These are phyloP conservation scores for Elaphomyces granulatus DNA, from an alignment of 495 filamentous ascomycete species.

Conservation along the genomic window DNA sequence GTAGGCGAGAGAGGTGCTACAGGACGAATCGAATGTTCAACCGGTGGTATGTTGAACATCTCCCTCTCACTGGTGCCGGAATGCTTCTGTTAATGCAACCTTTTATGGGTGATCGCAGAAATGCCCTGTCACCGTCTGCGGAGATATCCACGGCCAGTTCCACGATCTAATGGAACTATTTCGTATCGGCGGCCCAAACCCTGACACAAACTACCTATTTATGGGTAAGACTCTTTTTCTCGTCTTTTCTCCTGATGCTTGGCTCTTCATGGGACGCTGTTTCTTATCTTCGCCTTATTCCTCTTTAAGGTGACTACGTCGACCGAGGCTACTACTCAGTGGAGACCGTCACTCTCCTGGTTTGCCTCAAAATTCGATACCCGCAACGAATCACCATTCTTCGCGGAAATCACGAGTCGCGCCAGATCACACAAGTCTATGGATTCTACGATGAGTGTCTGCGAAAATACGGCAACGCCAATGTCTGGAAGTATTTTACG, in stretches of 20 bases:
- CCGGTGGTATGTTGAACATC: conserved; percentile 63
- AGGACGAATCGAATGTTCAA: conserved; percentile 96
- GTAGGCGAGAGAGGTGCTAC: conserved; percentile 88
- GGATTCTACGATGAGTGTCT: conserved; percentile 97
- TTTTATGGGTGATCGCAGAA: conserved; percentile 49
- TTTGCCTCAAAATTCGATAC: conserved; percentile 91
- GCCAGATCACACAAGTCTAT: conserved; percentile 95
- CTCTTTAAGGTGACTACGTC: conserved; percentile 69
- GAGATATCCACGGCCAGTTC: conserved; percentile 89
- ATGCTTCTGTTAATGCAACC: conserved; percentile 7
- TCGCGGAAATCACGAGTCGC: conserved; percentile 92
- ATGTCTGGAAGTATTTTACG: conserved; percentile 99
- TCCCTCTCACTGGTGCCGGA: background rate
- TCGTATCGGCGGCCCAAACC: conserved; percentile 81
- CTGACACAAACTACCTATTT: conserved; percentile 90
- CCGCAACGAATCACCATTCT: conserved; percentile 94
- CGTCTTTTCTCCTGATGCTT: conserved; percentile 3
- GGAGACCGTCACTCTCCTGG: conserved; percentile 86
- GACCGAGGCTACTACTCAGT: conserved; percentile 96
- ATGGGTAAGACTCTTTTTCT: conserved; percentile 78
- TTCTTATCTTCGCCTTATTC: conserved; percentile 4
- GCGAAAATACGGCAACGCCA: conserved; percentile 95
- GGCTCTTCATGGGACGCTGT: conserved; percentile 3
- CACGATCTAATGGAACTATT: conserved; percentile 93
- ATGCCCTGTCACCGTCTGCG: conserved; percentile 88